Conservation (phyloP, 345 rosid species). For the Eucalyptus curtisii region DNA sequence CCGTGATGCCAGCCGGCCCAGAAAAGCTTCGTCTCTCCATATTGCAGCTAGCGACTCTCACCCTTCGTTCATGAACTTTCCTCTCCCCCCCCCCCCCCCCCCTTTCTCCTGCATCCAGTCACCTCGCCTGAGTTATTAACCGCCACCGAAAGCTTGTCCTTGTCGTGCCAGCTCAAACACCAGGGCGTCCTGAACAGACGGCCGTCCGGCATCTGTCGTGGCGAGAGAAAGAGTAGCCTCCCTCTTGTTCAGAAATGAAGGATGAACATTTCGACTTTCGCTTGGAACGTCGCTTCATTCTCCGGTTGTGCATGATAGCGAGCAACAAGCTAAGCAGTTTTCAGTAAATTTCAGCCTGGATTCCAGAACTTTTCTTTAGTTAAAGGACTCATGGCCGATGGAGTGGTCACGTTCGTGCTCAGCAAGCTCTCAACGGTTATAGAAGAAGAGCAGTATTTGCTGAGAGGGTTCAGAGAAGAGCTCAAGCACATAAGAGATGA, state of each 20-base stretch:
- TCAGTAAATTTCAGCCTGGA: background rate
- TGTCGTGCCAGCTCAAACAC: background rate
- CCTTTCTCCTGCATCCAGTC: background rate
- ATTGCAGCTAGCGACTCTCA: background rate
- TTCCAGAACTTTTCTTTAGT: background rate
- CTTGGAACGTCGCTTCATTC: background rate
- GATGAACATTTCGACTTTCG: background rate
- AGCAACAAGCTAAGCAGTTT: background rate
- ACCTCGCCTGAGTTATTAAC: background rate
- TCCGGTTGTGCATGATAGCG: background rate
- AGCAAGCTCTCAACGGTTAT: background rate
- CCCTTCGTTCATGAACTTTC: background rate
- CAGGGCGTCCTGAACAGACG: background rate
- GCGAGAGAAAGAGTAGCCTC: background rate
- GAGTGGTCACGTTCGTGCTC: constrained; percentile 9
- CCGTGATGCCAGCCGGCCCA: background rate
- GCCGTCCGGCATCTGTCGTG: background rate
- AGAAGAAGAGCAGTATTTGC: background rate
- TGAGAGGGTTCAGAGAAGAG: background rate
- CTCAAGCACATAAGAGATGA: constrained; percentile 4
- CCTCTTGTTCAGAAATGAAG: background rate
- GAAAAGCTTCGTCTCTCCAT: background rate
- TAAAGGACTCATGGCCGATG: constrained; percentile 7
- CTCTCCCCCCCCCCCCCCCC: background rate
- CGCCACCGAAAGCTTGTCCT: background rate